A percentile compares a stretch with the other conserved stretches of the same genome.
Evolutionary conservation across 2,329 filamentous ascomycete genomes (phyloP).

Genomic region (Microdochium trichocladiopsis): DNA sequence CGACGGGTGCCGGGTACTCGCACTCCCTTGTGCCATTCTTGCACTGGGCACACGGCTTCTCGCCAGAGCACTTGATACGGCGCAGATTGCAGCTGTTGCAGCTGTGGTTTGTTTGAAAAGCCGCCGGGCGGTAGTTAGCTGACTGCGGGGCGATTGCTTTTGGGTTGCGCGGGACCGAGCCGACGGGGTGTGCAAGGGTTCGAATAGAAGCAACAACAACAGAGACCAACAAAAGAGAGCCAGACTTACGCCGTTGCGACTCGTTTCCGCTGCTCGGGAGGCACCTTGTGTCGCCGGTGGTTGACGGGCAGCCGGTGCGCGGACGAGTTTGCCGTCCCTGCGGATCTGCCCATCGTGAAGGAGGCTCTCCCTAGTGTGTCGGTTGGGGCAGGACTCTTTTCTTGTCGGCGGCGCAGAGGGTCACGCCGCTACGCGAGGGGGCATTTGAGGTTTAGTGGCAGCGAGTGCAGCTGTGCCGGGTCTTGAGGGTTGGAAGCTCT

Average conservation of each 20-base stretch:
- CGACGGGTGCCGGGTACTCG: conserved; percentile 34
- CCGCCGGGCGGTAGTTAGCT: not conserved
- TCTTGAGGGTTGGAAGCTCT: not conserved
- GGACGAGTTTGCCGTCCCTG: not conserved
- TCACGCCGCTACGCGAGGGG: not conserved
- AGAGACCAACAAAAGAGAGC: not conserved
- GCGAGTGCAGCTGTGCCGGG: not conserved
- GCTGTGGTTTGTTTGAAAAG: conserved; percentile 17
- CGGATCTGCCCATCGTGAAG: not conserved
- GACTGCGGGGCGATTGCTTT: not conserved
- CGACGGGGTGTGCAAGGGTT: not conserved
- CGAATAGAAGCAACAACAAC: not conserved
- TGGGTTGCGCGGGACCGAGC: not conserved
- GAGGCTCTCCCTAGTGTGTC: not conserved
- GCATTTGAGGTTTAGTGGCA: not conserved
- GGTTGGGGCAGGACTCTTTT: no score
- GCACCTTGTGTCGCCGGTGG: conserved; percentile 39
- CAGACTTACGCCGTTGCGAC: conserved; percentile 40
- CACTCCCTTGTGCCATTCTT: conserved; percentile 34
- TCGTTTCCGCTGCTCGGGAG: conserved; percentile 37
- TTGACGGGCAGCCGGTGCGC: conserved; percentile 39
- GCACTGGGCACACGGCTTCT: conserved; percentile 40
- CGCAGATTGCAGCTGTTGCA: conserved; percentile 47
- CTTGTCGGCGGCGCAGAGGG: not conserved
- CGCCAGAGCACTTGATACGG: conserved; percentile 44